Percentiles rank a stretch among this genome's conserved stretches.
phyloP scores from a whole-genome alignment of 78 protist genomes.

The Dictyostelium discoideum region DNA sequence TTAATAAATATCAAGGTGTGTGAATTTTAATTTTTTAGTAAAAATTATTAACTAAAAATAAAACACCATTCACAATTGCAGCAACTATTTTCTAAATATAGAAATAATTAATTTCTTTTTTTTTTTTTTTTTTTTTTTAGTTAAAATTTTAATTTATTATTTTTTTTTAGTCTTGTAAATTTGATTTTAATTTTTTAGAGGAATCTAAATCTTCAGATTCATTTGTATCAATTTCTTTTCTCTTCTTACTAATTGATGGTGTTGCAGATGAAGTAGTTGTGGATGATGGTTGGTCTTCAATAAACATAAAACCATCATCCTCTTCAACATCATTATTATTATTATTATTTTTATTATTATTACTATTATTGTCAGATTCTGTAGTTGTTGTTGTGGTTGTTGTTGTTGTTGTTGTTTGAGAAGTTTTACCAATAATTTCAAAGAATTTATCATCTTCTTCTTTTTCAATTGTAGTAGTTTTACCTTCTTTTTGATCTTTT shows the following conservation, averaged over 20 bases:
- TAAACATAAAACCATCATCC: slow-evolving; percentile 22
- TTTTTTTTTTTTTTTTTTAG: too few relatives aligned
- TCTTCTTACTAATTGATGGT: neutral
- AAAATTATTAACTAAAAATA: neutral
- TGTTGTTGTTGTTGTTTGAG: neutral
- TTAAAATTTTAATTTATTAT: too few relatives aligned
- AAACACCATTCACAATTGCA: too few relatives aligned
- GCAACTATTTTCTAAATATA: neutral
- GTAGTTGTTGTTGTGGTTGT: neutral
- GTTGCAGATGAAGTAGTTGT: neutral
- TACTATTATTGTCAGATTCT: neutral
- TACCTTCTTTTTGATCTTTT: slow-evolving; percentile 22
- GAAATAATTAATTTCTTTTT: neutral
- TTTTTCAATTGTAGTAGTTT: neutral
- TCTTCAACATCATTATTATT: neutral
- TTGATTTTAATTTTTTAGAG: neutral
- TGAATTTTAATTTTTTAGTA: too few relatives aligned
- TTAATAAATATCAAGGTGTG: too few relatives aligned
- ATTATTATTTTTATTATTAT: neutral
- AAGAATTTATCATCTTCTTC: slow-evolving; percentile 57
- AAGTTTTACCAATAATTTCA: slow-evolving; percentile 50
- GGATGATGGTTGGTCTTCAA: neutral
- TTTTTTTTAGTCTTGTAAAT: neutral
- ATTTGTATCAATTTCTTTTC: slow-evolving; percentile 21
- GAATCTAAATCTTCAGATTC: neutral